Conservation (phyloP, 768 basidiomycete genomes). For the Leccinum aurantiacum region DNA sequence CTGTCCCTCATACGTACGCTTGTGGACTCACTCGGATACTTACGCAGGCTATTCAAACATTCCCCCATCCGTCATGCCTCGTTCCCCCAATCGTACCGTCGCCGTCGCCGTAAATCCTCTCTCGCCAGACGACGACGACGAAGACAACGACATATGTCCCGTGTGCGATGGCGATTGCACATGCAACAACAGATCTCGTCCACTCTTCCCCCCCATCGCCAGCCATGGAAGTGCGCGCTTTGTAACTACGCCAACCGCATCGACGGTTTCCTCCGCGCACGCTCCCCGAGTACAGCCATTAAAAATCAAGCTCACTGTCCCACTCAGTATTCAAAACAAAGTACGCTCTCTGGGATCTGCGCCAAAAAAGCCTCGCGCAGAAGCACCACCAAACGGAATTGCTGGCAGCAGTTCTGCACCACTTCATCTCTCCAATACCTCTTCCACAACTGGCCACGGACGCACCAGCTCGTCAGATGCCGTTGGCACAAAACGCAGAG, state of each 20-base stretch:
- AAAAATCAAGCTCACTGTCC: slow-evolving; percentile 75
- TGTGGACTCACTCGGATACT: slow-evolving; percentile 20
- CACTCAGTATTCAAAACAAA: slow-evolving; percentile 53
- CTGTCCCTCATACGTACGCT: slow-evolving; percentile 25
- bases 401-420: slow-evolving; percentile 26
- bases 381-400: slow-evolving; percentile 41
- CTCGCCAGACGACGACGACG: slow-evolving; percentile 63
- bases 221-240: slow-evolving; percentile 38
- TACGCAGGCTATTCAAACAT: slow-evolving; percentile 44
- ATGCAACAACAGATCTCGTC: slow-evolving; percentile 52
- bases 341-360: slow-evolving; percentile 29
- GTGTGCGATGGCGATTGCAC: slow-evolving; percentile 91
- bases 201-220: slow-evolving; percentile 32
- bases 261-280: slow-evolving; percentile 34
- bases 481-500: slow-evolving; percentile 45
- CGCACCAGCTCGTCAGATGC: slow-evolving; percentile 15
- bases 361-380: slow-evolving; percentile 30
- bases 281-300: slow-evolving; percentile 38
- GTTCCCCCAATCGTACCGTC: slow-evolving; percentile 69
- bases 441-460: slow-evolving; percentile 33
- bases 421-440: slow-evolving; percentile 9
- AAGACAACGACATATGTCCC: slow-evolving; percentile 85
- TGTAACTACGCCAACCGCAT: slow-evolving; percentile 39
- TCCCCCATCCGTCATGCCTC: slow-evolving; percentile 62
- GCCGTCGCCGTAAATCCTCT: slow-evolving; percentile 42